Base-by-base conservation (phyloP, 139 green algal genomes). In the Chlamydomonas sphaeroides region DNA sequence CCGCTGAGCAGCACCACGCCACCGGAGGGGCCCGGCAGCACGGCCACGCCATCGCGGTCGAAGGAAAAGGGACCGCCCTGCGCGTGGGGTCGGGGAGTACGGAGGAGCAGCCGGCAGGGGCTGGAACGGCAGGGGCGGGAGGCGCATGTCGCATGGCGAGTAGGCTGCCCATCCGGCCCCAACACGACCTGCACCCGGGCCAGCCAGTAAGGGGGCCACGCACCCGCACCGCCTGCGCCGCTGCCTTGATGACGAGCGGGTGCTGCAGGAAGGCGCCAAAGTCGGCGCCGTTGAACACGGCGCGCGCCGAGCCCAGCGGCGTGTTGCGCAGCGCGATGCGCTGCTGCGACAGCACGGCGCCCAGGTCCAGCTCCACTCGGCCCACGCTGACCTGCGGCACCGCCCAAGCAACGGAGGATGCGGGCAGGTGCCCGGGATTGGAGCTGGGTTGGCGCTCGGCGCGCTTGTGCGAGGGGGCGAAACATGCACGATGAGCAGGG, bases 241-340 rank as follows among this genome's bases (percentile, higher is more conserved):
- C 86, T 35, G 83, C 72, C 2, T 39, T 63, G 15, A 20, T 33
- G 28, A 90, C 84, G 23, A 90, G 83, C 35, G 86, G 86, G 79
- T 90, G 86, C 49, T 78, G 61, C 48, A 90, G 66, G 70, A 90
- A 86, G 72, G 85, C 87, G n/a, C 86, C 83, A 59, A 90, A 86
- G 67, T 90, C 86, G 26, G 33, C 33, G 15, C 41, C 59, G 41
- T 61, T 82, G 59, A 90, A 90, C 61, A 88, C 83, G 2, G 88
- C 82, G 14, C 65, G 83, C 17, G 78, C 77, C 25, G 62, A 82
- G 56, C 86, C 86, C 45, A 65, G 33, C 25, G 86, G 86, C 32
- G 56, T 39, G 67, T 88, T 90, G 35, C 71, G 70, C 32, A 90
- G 73, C 57, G 65, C n/a, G 42, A 90, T 86, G 33, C 77, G 78